A percentile compares a stretch with the other conserved stretches of the same genome.
Conservation (phyloP, 805 yeast species). For the Ogataea minuta region DNA sequence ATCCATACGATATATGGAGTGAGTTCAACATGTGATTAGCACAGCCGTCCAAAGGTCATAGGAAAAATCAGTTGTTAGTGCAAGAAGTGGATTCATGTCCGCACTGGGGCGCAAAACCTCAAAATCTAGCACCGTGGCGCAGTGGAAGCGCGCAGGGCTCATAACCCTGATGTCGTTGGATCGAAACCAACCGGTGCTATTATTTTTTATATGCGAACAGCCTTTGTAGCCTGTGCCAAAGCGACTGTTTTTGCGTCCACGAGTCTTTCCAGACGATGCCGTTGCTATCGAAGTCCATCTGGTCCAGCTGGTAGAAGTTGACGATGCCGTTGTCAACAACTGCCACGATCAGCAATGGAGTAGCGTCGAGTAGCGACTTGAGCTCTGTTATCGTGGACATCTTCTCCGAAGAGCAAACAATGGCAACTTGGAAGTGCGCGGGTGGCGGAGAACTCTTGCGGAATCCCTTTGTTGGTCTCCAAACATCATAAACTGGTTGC, state of each 20-base stretch:
- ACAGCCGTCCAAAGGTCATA: too few relatives aligned
- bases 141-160: slow-evolving; percentile 99
- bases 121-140: slow-evolving; percentile 84
- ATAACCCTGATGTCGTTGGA: slow-evolving; percentile 98
- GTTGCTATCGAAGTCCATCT: slow-evolving; percentile 43
- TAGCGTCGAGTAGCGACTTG: slow-evolving; percentile 45
- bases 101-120: background rate
- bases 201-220: slow-evolving; percentile 32
- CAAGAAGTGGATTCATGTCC: too few relatives aligned
- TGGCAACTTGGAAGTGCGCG: slow-evolving; percentile 74
- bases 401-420: slow-evolving; percentile 46
- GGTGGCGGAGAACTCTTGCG: slow-evolving; percentile 64
- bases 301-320: slow-evolving; percentile 53
- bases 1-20: slow-evolving; percentile 1
- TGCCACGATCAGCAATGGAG: slow-evolving; percentile 54
- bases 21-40: background rate
- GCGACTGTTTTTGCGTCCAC: slow-evolving; percentile 1
- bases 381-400: slow-evolving; percentile 51
- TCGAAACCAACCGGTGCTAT: slow-evolving; percentile 95
- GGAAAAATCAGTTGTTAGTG: too few relatives aligned
- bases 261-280: slow-evolving; percentile 31
- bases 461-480: slow-evolving; percentile 79
- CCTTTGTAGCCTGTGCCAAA: background rate
- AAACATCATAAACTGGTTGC: slow-evolving; percentile 56
- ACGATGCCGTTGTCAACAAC: slow-evolving; percentile 73